Conservation (phyloP, 805 yeast genomes). For the Cyberlindnera mrakii region DNA sequence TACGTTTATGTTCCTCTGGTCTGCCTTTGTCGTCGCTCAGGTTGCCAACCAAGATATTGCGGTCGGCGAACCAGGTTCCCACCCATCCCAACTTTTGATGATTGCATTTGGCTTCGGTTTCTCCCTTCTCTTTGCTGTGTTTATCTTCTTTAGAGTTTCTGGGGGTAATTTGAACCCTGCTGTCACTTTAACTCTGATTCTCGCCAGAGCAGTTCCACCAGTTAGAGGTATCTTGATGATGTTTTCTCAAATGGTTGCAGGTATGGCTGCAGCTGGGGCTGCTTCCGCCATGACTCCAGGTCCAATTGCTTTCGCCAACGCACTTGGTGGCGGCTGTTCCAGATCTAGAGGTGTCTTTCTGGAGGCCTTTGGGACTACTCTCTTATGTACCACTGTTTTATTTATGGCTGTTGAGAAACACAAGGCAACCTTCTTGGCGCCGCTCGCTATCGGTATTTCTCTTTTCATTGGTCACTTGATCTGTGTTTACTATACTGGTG, state of each 20-base stretch:
- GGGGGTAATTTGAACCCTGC: constrained; percentile 93
- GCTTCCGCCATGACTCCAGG: constrained; percentile 86
- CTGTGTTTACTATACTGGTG: constrained; percentile 81
- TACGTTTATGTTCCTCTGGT: constrained; percentile 77
- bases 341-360: constrained; percentile 71
- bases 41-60: constrained; percentile 60
- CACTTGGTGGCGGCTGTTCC: constrained; percentile 66
- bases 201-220: constrained; percentile 70
- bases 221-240: constrained; percentile 61
- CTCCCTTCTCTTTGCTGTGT: constrained; percentile 70
- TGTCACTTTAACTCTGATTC: constrained; percentile 67
- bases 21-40: constrained; percentile 78
- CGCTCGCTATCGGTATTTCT: constrained; percentile 77
- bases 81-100: constrained; percentile 68
- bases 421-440: constrained; percentile 70
- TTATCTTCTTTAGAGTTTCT: constrained; percentile 65
- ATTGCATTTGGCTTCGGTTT: constrained; percentile 85
- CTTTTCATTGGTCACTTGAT: constrained; percentile 78
- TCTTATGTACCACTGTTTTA: constrained; percentile 70
- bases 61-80: constrained; percentile 34
- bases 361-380: constrained; percentile 74
- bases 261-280: constrained; percentile 90
- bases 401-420: constrained; percentile 82
- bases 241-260: constrained; percentile 69
- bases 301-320: constrained; percentile 60